Evolutionary conservation across 2,329 filamentous ascomycete species (phyloP).

Genomic region (Trichoderma sp.): DNA sequence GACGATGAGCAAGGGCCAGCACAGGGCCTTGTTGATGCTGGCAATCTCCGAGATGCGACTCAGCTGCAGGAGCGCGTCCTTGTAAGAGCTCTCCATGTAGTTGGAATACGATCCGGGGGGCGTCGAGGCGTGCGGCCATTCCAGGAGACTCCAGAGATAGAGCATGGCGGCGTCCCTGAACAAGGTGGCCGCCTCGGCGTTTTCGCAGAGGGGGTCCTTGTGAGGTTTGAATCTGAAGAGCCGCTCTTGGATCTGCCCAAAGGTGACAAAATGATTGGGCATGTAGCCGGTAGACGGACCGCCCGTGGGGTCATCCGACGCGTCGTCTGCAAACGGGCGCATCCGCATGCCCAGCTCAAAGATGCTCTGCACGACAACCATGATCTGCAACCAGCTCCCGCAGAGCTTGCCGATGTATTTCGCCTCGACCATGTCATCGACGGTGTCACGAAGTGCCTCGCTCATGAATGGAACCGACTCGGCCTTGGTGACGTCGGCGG

Average conservation of each 20-base stretch:
- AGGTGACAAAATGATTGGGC: constrained; percentile 48
- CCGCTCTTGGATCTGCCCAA: constrained; percentile 47
- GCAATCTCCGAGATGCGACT: constrained; percentile 39
- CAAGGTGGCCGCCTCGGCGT: constrained; percentile 44
- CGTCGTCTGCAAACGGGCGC: constrained; percentile 37
- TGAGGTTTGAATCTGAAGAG: constrained; percentile 46
- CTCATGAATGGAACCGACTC: constrained; percentile 39
- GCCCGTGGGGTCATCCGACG: neutral
- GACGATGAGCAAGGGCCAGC: constrained; percentile 45
- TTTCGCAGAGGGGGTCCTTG: constrained; percentile 33
- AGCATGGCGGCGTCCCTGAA: constrained; percentile 50
- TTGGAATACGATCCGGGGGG: constrained; percentile 35
- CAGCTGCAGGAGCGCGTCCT: constrained; percentile 35
- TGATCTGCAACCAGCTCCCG: constrained; percentile 46
- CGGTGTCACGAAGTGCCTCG: constrained; percentile 38
- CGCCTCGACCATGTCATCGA: constrained; percentile 36
- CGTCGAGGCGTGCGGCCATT: constrained; percentile 33
- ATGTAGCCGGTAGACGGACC: constrained; percentile 34
- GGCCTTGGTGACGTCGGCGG: constrained; percentile 41
- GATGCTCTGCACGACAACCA: constrained; percentile 44
- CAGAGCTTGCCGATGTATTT: constrained; percentile 44
- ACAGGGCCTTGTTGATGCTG: constrained; percentile 46
- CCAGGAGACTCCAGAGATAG: constrained; percentile 46
- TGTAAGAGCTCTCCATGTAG: constrained; percentile 33
- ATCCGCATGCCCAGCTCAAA: constrained; percentile 49